phyloP scores from a whole-genome alignment of 192 early-diverging fungal genomes.

The Entomortierella lignicola region DNA sequence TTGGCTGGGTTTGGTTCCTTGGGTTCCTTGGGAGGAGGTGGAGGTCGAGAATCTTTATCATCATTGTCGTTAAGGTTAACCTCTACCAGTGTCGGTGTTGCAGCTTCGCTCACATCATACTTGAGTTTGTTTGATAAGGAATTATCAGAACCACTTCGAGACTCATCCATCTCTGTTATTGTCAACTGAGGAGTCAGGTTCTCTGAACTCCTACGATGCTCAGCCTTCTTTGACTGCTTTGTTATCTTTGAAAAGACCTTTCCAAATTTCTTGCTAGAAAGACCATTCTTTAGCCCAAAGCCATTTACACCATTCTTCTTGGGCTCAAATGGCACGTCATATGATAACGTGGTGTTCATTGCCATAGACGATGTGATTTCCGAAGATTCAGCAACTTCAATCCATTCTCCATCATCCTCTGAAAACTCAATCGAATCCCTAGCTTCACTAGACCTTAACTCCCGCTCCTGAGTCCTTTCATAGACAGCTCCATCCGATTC shows the following conservation, averaged over 20 bases:
- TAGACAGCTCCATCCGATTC: conserved; percentile 29
- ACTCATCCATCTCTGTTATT: conserved; percentile 45
- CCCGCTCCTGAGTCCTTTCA: conserved; percentile 39
- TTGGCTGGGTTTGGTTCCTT: conserved; percentile 57
- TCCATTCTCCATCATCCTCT: conserved; percentile 50
- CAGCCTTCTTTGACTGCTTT: conserved; percentile 28
- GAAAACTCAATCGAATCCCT: conserved; percentile 36
- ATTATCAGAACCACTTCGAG: conserved; percentile 23
- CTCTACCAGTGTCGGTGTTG: conserved; percentile 2
- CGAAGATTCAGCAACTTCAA: conserved; percentile 37
- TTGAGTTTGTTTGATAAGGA: conserved; percentile 2
- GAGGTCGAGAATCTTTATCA: conserved; percentile 19
- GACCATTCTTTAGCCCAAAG: conserved; percentile 38
- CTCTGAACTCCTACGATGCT: conserved; percentile 25
- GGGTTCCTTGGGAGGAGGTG: conserved; percentile 45
- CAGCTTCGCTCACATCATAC: background rate
- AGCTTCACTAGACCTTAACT: conserved; percentile 30
- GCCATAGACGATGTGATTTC: conserved; percentile 38
- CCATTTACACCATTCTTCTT: conserved; percentile 24
- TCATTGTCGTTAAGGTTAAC: conserved; percentile 11
- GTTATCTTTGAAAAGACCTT: conserved; percentile 44
- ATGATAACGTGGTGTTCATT: conserved; percentile 35
- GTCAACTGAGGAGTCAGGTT: conserved; percentile 27
- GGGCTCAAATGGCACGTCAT: conserved; percentile 44
- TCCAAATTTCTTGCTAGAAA: conserved; percentile 31